Evolutionary conservation across 768 basidiomycete species (phyloP).

Genomic region (Boletus rex-veris): DNA sequence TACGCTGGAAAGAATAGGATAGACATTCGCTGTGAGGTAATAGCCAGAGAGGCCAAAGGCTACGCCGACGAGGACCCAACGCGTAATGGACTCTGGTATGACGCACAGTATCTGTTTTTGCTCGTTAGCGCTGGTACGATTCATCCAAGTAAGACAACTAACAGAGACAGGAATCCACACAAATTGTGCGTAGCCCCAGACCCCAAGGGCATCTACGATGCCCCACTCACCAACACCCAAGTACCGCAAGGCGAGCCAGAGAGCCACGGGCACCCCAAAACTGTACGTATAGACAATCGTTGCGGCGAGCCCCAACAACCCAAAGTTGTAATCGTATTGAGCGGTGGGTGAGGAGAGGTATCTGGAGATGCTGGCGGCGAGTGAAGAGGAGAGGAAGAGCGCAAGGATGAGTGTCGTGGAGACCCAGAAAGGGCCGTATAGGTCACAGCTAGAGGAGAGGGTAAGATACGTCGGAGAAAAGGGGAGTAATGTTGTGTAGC

Average conservation of each 20-base stretch:
- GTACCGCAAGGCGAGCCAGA: constrained; percentile 86
- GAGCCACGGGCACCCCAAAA: constrained; percentile 69
- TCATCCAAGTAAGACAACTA: constrained; percentile 24
- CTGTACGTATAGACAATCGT: constrained; percentile 87
- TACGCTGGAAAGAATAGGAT: constrained; percentile 84
- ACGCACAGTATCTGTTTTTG: constrained; percentile 72
- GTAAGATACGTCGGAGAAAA: constrained; percentile 58
- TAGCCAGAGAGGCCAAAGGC: constrained; percentile 82
- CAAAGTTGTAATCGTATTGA: constrained; percentile 80
- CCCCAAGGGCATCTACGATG: constrained; percentile 73
- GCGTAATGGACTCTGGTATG: constrained; percentile 75
- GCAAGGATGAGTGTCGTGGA: constrained; percentile 91
- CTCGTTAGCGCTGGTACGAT: background rate
- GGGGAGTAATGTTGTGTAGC: constrained; percentile 78
- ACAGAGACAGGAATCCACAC: constrained; percentile 89
- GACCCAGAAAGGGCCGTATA: constrained; percentile 97
- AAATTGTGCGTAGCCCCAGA: constrained; percentile 82
- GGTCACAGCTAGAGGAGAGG: constrained; percentile 54
- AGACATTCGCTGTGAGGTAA: constrained; percentile 82
- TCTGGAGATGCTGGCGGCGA: constrained; percentile 82
- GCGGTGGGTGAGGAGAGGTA: constrained; percentile 66
- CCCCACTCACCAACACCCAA: constrained; percentile 89
- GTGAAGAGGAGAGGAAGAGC: constrained; percentile 90
- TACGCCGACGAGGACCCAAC: constrained; percentile 74
- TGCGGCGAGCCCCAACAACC: constrained; percentile 76